Percentiles rank a stretch among this genome's conserved stretches.
phyloP scores from a whole-genome alignment of 1,139 yeast species.

The Pichia sp. region DNA sequence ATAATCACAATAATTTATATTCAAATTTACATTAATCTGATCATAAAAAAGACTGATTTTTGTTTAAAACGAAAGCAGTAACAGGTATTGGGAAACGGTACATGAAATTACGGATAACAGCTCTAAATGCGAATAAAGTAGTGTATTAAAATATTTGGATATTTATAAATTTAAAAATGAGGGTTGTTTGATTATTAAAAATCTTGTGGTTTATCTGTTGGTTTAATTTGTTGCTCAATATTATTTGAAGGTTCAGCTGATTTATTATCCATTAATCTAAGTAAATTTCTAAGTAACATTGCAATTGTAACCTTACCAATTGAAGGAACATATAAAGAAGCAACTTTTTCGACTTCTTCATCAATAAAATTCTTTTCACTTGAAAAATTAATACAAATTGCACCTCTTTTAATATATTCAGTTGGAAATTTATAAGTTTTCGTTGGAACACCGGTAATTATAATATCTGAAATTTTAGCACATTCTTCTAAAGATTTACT shows the following conservation, averaged over 20 bases:
- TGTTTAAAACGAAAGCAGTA: no score
- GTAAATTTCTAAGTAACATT: slow-evolving; percentile 81
- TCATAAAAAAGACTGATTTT: no score
- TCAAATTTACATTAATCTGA: no score
- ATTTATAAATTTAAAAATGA: neutral
- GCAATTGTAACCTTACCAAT: slow-evolving; percentile 95
- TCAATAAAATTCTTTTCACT: slow-evolving; percentile 82
- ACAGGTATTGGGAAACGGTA: no score
- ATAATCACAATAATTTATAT: no score
- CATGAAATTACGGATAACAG: neutral
- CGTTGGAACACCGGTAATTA: slow-evolving; percentile 92
- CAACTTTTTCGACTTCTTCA: slow-evolving; percentile 63
- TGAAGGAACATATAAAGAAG: slow-evolving; percentile 88
- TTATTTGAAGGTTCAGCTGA: slow-evolving; percentile 12
- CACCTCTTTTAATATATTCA: slow-evolving; percentile 73
- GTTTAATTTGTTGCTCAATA: slow-evolving; percentile 14
- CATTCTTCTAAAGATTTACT: slow-evolving; percentile 53
- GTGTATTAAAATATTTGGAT: neutral
- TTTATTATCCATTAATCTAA: slow-evolving; percentile 70
- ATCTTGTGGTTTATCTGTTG: slow-evolving; percentile 15
- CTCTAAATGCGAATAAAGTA: neutral
- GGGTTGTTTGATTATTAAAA: neutral
- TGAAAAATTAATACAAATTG: slow-evolving; percentile 85
- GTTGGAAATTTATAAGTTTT: slow-evolving; percentile 79
- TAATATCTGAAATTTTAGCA: slow-evolving; percentile 76